Percentiles rank a stretch among this genome's conserved stretches.
Evolutionary conservation across 768 basidiomycete species (phyloP).

Genomic region (Lentinula edodes): DNA sequence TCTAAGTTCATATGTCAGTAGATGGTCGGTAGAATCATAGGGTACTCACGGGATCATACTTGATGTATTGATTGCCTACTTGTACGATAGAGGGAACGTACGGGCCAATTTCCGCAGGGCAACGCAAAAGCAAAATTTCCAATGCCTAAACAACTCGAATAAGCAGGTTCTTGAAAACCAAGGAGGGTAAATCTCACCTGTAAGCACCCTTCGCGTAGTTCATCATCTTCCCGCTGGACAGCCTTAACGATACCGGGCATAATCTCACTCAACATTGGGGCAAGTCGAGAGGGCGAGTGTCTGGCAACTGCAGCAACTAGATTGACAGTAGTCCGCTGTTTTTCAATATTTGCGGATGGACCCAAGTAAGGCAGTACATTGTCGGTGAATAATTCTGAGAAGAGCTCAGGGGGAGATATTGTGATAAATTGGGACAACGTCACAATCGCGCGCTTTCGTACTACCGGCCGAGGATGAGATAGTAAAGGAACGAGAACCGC

Average conservation of each 20-base stretch:
- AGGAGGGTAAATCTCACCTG: slow-evolving; percentile 41
- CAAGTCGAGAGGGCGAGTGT: slow-evolving; percentile 63
- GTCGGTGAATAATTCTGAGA: slow-evolving; percentile 51
- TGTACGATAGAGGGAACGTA: slow-evolving; percentile 67
- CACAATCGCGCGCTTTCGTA: slow-evolving; percentile 88
- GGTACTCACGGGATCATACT: slow-evolving; percentile 81
- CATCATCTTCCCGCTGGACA: slow-evolving; percentile 72
- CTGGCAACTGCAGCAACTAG: slow-evolving; percentile 77
- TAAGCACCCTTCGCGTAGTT: slow-evolving; percentile 72
- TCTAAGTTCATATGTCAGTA: slow-evolving; percentile 21
- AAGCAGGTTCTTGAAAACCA: neutral
- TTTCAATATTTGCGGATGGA: slow-evolving; percentile 49
- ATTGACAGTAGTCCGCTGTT: slow-evolving; percentile 73
- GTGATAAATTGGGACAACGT: slow-evolving; percentile 83
- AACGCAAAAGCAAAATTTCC: slow-evolving; percentile 78
- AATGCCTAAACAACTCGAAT: slow-evolving; percentile 51
- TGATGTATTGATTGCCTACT: slow-evolving; percentile 72
- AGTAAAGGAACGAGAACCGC: slow-evolving; percentile 66
- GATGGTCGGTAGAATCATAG: neutral
- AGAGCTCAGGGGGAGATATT: slow-evolving; percentile 57
- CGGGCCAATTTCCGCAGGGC: slow-evolving; percentile 75
- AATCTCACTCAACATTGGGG: slow-evolving; percentile 53
- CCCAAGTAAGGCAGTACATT: slow-evolving; percentile 58
- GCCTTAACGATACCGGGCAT: slow-evolving; percentile 70
- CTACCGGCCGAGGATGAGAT: slow-evolving; percentile 72